phyloP scores from a whole-genome alignment of 148 eudicot species.

The Rhododendron williamsianum region DNA sequence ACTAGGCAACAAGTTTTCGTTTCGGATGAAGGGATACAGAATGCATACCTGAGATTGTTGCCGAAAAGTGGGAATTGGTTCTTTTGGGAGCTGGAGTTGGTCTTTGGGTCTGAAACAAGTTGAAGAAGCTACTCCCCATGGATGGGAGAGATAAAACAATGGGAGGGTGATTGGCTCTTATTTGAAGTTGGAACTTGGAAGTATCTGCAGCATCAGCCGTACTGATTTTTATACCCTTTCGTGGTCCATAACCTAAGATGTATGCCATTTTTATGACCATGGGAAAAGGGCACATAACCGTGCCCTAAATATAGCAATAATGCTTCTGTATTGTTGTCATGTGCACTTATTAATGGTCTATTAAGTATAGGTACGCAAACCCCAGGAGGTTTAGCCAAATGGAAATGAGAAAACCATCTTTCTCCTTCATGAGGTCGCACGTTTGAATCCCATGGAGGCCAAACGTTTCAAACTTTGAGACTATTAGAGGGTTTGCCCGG shows the following conservation, averaged over 20 bases:
- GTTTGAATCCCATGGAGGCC: too few relatives aligned
- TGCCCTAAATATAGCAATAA: neutral
- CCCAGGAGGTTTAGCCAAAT: too few relatives aligned
- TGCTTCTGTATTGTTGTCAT: neutral
- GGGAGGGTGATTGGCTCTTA: neutral
- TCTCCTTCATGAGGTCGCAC: too few relatives aligned
- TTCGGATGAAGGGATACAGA: neutral
- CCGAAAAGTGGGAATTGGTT: neutral
- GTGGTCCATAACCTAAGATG: neutral
- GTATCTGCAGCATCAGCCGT: neutral
- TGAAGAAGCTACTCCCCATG: neutral
- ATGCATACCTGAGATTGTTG: conserved; percentile 4
- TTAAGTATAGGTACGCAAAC: too few relatives aligned
- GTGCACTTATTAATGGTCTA: too few relatives aligned
- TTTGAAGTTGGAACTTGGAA: conserved; percentile 1
- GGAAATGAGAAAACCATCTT: too few relatives aligned
- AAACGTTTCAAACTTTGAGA: too few relatives aligned
- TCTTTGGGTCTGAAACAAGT: neutral
- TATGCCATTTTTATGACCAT: neutral
- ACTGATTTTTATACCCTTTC: neutral
- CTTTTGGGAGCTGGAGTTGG: neutral
- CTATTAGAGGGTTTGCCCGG: too few relatives aligned
- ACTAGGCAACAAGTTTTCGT: neutral
- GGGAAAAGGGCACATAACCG: neutral
- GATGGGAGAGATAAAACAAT: neutral